A percentile compares a stretch with the other conserved stretches of the same genome.
These are phyloP conservation scores for Suillus paluster DNA, from an alignment of 768 basidiomycete species.

Conservation along the genomic window DNA sequence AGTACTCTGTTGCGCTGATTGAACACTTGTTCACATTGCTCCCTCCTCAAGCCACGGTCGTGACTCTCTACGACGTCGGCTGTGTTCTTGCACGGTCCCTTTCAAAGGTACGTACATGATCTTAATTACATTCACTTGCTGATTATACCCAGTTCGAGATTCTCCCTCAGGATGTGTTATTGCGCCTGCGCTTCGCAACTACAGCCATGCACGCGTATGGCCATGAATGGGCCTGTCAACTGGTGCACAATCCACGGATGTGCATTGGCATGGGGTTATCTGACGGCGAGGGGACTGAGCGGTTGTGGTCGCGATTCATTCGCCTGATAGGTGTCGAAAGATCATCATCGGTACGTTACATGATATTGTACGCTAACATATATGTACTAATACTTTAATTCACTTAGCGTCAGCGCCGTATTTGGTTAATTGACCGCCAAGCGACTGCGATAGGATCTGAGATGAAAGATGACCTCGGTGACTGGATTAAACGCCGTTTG, in stretches of 20 bases:
- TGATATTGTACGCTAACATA: background rate
- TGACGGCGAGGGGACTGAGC: constrained; percentile 16
- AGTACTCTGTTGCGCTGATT: constrained; percentile 41
- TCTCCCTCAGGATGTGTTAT: constrained; percentile 19
- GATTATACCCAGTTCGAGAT: constrained; percentile 29
- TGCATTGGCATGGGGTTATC: constrained; percentile 8
- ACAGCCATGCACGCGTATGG: constrained; percentile 45
- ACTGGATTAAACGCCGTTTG: constrained; percentile 34
- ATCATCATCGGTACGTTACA: constrained; percentile 35
- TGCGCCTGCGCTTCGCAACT: constrained; percentile 34
- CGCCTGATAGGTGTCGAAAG: constrained; percentile 40
- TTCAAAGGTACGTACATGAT: constrained; percentile 25
- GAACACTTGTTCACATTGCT: constrained; percentile 32
- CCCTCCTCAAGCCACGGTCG: constrained; percentile 31
- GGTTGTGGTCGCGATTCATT: constrained; percentile 39
- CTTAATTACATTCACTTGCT: background rate
- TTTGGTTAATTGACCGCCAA: constrained; percentile 42
- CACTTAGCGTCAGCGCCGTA: constrained; percentile 24
- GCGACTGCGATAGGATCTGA: constrained; percentile 30
- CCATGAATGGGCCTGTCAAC: constrained; percentile 38
- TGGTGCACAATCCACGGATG: constrained; percentile 31
- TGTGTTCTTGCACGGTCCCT: constrained; percentile 36
- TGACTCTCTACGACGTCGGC: constrained; percentile 36
- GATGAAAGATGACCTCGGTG: constrained; percentile 33
- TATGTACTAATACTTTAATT: background rate